A percentile compares a stretch with the other conserved stretches of the same genome.
Evolutionary conservation across 805 yeast species (phyloP).

Genomic region (Saccharomyces jurei): DNA sequence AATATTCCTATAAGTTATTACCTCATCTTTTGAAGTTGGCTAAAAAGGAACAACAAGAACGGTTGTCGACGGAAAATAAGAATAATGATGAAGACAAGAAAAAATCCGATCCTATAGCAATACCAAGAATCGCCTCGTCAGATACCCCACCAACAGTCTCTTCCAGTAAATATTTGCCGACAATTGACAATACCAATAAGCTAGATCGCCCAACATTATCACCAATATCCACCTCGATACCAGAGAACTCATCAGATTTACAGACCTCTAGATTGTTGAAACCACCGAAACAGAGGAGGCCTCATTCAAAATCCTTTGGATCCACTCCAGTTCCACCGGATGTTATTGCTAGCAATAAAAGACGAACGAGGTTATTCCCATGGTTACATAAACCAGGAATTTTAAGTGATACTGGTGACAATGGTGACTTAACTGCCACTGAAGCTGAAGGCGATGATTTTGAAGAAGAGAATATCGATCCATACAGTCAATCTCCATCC

Average conservation of each 20-base stretch:
- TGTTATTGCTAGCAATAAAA: conserved; percentile 22
- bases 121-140: neutral
- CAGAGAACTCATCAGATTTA: neutral
- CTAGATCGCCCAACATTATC: neutral
- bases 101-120: conserved; percentile 2
- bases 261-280: conserved; percentile 1
- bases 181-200: neutral
- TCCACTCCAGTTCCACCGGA: conserved; percentile 28
- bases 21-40: conserved; percentile 41
- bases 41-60: conserved; percentile 16
- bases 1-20: conserved; percentile 70
- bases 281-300: conserved; percentile 18
- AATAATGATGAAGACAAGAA: conserved; percentile 5
- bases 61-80: neutral
- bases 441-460: conserved; percentile 27
- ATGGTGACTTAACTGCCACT: conserved; percentile 21
- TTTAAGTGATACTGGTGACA: conserved; percentile 23
- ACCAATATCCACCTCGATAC: neutral
- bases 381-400: conserved; percentile 27
- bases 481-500: conserved; percentile 10
- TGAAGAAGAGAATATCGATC: conserved; percentile 18
- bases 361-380: conserved; percentile 23
- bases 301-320: conserved; percentile 29
- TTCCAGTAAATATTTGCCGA: neutral
- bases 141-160: neutral